Percentiles rank a stretch among this genome's conserved stretches.
These are phyloP conservation scores for Lolium perenne DNA, from an alignment of 176 grass and related monocot species.

Conservation along the genomic window DNA sequence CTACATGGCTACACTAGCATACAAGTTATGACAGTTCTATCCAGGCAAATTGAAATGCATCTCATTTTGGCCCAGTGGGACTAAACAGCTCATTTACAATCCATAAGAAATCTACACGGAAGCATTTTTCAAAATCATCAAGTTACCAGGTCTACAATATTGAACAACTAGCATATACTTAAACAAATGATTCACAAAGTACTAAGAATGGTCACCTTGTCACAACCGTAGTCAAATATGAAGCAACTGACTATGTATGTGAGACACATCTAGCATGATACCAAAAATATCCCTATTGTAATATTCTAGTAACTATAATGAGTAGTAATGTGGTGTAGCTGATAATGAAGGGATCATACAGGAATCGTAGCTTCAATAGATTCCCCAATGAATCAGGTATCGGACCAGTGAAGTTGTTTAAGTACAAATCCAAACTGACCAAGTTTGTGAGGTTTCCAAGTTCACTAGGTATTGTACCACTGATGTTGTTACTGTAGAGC, in stretches of 20 bases:
- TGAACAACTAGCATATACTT: constrained; percentile 1
- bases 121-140: not conserved
- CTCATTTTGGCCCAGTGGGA: constrained; percentile 4
- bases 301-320: not conserved
- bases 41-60: constrained; percentile 7
- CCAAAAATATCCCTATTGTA: constrained; percentile 16
- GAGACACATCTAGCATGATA: not conserved
- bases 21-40: constrained; percentile 3
- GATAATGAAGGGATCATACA: constrained; percentile 58
- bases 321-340: not conserved
- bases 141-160: not conserved
- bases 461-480: constrained; percentile 77
- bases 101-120: not conserved
- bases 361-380: constrained; percentile 82
- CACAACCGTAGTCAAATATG: constrained; percentile 9
- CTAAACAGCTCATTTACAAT: not conserved
- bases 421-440: constrained; percentile 92
- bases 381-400: constrained; percentile 84
- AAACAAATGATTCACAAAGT: constrained; percentile 3
- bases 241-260: not conserved
- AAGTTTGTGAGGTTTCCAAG: constrained; percentile 86
- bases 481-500: constrained; percentile 95
- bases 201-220: not conserved
- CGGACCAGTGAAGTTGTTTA: constrained; percentile 81
- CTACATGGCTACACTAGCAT: not conserved